phyloP scores from a whole-genome alignment of 495 filamentous ascomycete species.

The Schizothecium vesticola region DNA sequence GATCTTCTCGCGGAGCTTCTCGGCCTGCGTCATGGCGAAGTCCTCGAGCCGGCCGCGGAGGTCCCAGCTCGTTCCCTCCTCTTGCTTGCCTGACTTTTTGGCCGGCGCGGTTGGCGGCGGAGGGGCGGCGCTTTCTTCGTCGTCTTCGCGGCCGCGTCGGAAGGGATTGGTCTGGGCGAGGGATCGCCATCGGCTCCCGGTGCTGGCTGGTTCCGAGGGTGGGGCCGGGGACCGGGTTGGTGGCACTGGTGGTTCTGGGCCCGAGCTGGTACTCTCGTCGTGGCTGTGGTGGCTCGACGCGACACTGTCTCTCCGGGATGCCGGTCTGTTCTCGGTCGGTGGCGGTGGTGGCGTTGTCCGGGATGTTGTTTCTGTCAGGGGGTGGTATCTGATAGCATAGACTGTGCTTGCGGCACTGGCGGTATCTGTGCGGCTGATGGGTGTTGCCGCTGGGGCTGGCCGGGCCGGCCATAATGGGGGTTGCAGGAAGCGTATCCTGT shows the following conservation, averaged over 20 bases:
- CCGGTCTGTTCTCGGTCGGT: conserved; percentile 25
- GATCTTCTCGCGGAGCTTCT: conserved; percentile 40
- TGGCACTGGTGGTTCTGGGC: conserved; percentile 10
- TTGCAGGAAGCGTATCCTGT: conserved; percentile 34
- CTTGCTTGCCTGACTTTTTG: neutral
- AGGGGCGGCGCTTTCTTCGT: conserved; percentile 10
- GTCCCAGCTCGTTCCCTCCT: conserved; percentile 35
- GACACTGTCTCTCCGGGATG: conserved; percentile 32
- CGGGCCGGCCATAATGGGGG: conserved; percentile 53
- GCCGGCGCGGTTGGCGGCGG: neutral
- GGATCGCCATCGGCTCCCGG: conserved; percentile 25
- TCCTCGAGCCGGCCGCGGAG: conserved; percentile 41
- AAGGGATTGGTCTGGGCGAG: conserved; percentile 21
- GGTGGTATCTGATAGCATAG: conserved; percentile 77
- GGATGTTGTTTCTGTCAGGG: conserved; percentile 61
- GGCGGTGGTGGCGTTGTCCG: conserved; percentile 34
- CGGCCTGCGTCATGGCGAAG: conserved; percentile 43
- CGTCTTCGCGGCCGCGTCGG: conserved; percentile 16
- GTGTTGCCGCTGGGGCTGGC: conserved; percentile 60
- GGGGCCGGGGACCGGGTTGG: neutral
- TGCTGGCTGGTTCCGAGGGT: conserved; percentile 4
- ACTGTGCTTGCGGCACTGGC: conserved; percentile 68
- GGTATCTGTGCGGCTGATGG: conserved; percentile 72
- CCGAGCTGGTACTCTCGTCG: conserved; percentile 16
- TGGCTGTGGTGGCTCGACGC: conserved; percentile 25